phyloP scores from a whole-genome alignment of 208 protist genomes.

The Angomonas deanei region DNA sequence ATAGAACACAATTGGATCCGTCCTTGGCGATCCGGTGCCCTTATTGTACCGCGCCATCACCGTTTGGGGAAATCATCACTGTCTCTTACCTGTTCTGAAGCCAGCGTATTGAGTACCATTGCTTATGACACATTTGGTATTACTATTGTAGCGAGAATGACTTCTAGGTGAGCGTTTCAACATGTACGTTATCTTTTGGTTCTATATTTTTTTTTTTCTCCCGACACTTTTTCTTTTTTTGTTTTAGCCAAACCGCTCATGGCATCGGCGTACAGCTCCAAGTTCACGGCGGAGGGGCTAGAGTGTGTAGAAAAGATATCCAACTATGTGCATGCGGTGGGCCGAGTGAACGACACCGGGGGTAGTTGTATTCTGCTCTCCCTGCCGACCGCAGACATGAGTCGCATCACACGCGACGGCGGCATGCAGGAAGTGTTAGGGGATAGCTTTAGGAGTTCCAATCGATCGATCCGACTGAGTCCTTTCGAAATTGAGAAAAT shows the following conservation, averaged over 20 bases:
- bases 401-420: not conserved
- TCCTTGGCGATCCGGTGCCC: slow-evolving; percentile 51
- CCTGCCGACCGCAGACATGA: slow-evolving; percentile 10
- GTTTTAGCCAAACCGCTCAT: not conserved
- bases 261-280: not conserved
- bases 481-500: not conserved
- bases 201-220: slow-evolving; percentile 1
- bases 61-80: slow-evolving; percentile 27
- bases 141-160: too few relatives aligned
- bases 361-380: slow-evolving; percentile 72
- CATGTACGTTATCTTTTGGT: slow-evolving; percentile 4
- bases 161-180: slow-evolving; percentile 1
- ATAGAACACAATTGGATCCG: not conserved
- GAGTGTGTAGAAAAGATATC: slow-evolving; percentile 73
- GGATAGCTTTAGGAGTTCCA: not conserved
- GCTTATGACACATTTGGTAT: too few relatives aligned
- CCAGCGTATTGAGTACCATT: not conserved
- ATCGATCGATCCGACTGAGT: not conserved
- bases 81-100: slow-evolving; percentile 57
- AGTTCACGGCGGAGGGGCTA: not conserved
- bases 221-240: slow-evolving; percentile 3
- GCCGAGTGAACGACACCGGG: slow-evolving; percentile 37
- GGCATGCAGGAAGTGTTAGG: not conserved
- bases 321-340: slow-evolving; percentile 73
- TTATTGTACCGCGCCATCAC: slow-evolving; percentile 52